phyloP scores from a whole-genome alignment of 805 yeast genomes.

The Kluyveromyces wickerhamii region DNA sequence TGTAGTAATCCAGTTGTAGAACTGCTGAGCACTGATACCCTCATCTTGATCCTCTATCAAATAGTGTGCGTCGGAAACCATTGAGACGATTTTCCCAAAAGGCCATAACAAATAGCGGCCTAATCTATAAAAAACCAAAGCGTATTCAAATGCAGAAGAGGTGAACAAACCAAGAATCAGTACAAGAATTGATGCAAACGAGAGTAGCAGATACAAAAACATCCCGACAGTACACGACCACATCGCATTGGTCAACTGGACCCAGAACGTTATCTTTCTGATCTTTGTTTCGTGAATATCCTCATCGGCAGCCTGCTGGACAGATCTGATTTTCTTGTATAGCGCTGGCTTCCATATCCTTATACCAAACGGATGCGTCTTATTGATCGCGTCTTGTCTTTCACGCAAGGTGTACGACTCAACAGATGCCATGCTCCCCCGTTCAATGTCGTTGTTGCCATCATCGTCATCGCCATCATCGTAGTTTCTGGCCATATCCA shows the following conservation, averaged over 20 bases:
- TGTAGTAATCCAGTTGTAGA: slow-evolving; percentile 75
- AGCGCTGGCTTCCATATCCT: slow-evolving; percentile 98
- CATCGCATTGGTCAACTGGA: slow-evolving; percentile 55
- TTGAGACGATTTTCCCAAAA: slow-evolving; percentile 81
- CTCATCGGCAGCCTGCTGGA: slow-evolving; percentile 81
- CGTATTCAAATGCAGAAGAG: slow-evolving; percentile 51
- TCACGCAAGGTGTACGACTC: slow-evolving; percentile 87
- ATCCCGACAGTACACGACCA: slow-evolving; percentile 77
- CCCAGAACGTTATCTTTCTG: slow-evolving; percentile 50
- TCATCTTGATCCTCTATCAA: slow-evolving; percentile 80
- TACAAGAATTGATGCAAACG: slow-evolving; percentile 37
- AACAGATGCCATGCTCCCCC: slow-evolving; percentile 34
- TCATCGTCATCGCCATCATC: slow-evolving; percentile 10
- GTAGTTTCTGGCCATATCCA: background rate
- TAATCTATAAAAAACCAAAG: slow-evolving; percentile 48
- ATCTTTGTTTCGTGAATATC: slow-evolving; percentile 78
- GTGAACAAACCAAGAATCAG: slow-evolving; percentile 36
- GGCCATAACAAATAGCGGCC: slow-evolving; percentile 75
- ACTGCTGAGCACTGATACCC: slow-evolving; percentile 79
- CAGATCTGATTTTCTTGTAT: slow-evolving; percentile 87
- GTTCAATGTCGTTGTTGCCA: slow-evolving; percentile 8
- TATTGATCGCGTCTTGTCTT: slow-evolving; percentile 92
- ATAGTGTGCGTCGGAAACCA: slow-evolving; percentile 72
- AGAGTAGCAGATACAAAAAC: slow-evolving; percentile 39
- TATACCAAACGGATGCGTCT: slow-evolving; percentile 96